Base-by-base conservation (phyloP, 768 basidiomycete species). In the Rhizopogon roseolus region DNA sequence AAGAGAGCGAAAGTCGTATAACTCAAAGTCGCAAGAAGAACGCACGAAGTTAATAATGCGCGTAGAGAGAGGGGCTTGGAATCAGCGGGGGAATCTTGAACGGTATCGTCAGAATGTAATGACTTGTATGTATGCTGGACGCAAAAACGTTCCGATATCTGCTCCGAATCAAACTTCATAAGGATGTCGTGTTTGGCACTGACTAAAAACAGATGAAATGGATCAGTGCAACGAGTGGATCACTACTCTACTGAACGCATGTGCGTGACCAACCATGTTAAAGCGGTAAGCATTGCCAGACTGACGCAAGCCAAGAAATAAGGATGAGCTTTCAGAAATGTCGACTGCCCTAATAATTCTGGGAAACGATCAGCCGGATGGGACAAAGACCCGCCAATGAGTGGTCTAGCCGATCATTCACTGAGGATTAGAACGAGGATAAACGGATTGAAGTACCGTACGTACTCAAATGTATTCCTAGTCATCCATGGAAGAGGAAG, bases 221-320 rank as follows among this genome's bases (percentile, higher is more conserved):
- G 19, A 28, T 10, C 36, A 34, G 8, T 7, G 17, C 17, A 27
- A 53, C 25, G 19, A 32, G 9, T 9, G 6, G 9, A 17, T 2
- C 8, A 22, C n/a, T 8, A 29, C 25, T 14, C 16, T 36, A 75
- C 75, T 9, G 86, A 69, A 61, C 74, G 80, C 11, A 78, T 45
- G 38, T 71, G 66, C 0, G 77, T 74, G 11, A 81, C 64, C 10
- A 78, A 41, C 73, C 76, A 80, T 5, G 76, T 76, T 14, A 81
- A 9, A 10, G 66, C 62, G 1, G 81, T 70, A 59, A 81, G 81
- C 0, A 80, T 76, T 2, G 81, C 83, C 3, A 81, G 73, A 14
- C 83, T 76, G 14, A 81, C 75, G 57, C 84, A 85, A 5, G 85
- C 79, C 36, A 86, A 72, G 64, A 86, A 84, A 67, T 89, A 88